Conservation (phyloP, 2,329 filamentous ascomycete species). For the Neocatenulostroma microsporum region DNA sequence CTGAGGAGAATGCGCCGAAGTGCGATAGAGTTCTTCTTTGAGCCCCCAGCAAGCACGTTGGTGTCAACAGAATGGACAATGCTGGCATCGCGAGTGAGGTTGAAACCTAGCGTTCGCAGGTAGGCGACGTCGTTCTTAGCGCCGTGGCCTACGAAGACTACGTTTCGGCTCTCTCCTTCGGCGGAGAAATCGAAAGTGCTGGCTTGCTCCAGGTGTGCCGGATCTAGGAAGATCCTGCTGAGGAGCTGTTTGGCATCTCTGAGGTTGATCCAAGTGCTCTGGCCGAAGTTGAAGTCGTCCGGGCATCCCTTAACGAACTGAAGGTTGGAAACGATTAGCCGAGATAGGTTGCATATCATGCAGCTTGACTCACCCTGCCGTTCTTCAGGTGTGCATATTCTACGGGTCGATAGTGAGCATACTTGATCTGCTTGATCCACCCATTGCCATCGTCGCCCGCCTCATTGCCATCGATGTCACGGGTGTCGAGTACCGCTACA, state of each 20-base stretch:
- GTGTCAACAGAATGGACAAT: constrained; percentile 66
- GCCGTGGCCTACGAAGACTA: constrained; percentile 77
- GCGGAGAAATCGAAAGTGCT: constrained; percentile 11
- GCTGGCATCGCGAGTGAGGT: constrained; percentile 46
- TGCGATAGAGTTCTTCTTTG: constrained; percentile 47
- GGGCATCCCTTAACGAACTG: constrained; percentile 66
- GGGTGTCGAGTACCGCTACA: constrained; percentile 69
- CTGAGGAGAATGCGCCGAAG: constrained; percentile 56
- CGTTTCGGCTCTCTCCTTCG: constrained; percentile 44
- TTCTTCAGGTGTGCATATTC: constrained; percentile 65
- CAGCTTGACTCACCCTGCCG: no score
- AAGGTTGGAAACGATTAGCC: no score
- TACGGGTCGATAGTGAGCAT: constrained; percentile 66
- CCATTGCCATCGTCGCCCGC: constrained; percentile 55
- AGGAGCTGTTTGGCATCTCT: constrained; percentile 40
- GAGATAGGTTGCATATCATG: no score
- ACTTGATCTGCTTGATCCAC: constrained; percentile 62
- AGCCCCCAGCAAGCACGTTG: constrained; percentile 58
- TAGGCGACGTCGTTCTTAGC: constrained; percentile 59
- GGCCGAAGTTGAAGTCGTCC: constrained; percentile 64
- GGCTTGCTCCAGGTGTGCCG: constrained; percentile 18
- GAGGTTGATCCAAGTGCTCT: constrained; percentile 48
- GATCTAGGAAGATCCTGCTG: constrained; percentile 50
- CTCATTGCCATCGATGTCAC: constrained; percentile 45
- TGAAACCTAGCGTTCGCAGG: constrained; percentile 57